Evolutionary conservation across 139 green algal genomes (phyloP).

Genomic region (Picochlorum sp.): DNA sequence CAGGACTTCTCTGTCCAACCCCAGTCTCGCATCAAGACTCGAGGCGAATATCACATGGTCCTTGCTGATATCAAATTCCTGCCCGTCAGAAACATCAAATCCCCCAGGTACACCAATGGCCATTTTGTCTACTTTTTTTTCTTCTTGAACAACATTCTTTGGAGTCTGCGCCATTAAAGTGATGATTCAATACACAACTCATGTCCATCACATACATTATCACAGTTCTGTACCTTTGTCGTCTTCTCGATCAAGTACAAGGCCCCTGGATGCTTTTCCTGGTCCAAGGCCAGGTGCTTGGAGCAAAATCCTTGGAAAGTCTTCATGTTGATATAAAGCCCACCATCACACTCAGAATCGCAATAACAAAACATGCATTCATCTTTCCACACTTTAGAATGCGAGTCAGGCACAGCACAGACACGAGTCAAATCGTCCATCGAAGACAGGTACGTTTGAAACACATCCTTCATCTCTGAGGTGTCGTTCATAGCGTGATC

Average conservation of each 20-base stretch:
- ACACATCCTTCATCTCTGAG: background rate
- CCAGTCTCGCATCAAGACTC: no score
- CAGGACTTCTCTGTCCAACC: no score
- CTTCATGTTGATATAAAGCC: slow-evolving; percentile 87
- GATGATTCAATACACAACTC: no score
- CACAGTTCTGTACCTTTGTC: slow-evolving; percentile 34
- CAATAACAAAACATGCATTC: slow-evolving; percentile 89
- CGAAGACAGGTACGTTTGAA: background rate
- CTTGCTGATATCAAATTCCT: slow-evolving; percentile 35
- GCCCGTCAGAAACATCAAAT: no score
- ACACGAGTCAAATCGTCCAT: background rate
- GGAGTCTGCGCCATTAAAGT: background rate
- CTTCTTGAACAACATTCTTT: background rate
- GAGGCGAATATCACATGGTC: slow-evolving; percentile 4
- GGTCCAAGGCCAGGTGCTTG: slow-evolving; percentile 66
- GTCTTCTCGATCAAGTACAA: slow-evolving; percentile 80
- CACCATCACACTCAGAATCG: slow-evolving; percentile 53
- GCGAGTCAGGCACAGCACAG: slow-evolving; percentile 11
- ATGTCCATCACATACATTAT: background rate
- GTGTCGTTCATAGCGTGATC: no score
- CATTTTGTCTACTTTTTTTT: slow-evolving; percentile 38
- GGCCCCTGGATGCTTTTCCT: slow-evolving; percentile 41
- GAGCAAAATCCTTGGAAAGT: slow-evolving; percentile 61
- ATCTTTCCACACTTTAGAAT: slow-evolving; percentile 81
- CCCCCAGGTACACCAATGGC: slow-evolving; percentile 47